Evolutionary conservation across 352 stramenopile genomes (phyloP), one percentile per base, ranked within the genome.

Genomic region (Paralagenidium karlingii): DNA sequence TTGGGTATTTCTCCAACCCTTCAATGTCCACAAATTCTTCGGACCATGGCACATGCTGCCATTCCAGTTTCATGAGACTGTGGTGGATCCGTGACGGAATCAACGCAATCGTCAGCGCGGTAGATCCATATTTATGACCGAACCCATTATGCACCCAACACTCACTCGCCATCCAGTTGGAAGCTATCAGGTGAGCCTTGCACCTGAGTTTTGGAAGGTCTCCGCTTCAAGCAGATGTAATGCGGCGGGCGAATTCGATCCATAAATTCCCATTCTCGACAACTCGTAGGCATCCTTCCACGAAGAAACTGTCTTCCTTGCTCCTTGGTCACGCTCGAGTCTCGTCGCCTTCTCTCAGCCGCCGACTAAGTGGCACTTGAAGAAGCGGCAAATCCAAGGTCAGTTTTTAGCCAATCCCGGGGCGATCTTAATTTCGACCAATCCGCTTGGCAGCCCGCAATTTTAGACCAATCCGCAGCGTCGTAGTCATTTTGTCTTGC

Each of bases 11-110:
- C 34, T 56, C 47, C 8, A 39, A 18, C 34, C 73, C 73, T 58
- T 87, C 63, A 30, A 89, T 92, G 49, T 92, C 75, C 18, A 87
- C 56, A 45, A 92, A 92, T 22, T 47, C 10, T 20, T 79, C 60
- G 2, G 64, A 83, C 69, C 69, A 89, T 5, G 62, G 59, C 31
- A 71, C 75, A 22, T 82, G 58, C 3, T 43, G 45, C 78, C 78
- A 92, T 15, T 74, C 68, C 9, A 55, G 36, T 39, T 88, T 83
- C 52, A 83, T 59, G 21, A 84, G 25, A 9, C 66, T 78, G 29
- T 21, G 30, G 7, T 48, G 29, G 22, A 22, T 22, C 3, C 8
- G 22, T 22, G 3, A 7, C 7, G 22, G 15, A 15, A 33, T 13
- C 15, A 13, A 15, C 13, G 28, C 13, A 15, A 33, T 33, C 15